Evolutionary conservation across 345 rosid genomes (phyloP).

Genomic region (Physaria fendleri): DNA sequence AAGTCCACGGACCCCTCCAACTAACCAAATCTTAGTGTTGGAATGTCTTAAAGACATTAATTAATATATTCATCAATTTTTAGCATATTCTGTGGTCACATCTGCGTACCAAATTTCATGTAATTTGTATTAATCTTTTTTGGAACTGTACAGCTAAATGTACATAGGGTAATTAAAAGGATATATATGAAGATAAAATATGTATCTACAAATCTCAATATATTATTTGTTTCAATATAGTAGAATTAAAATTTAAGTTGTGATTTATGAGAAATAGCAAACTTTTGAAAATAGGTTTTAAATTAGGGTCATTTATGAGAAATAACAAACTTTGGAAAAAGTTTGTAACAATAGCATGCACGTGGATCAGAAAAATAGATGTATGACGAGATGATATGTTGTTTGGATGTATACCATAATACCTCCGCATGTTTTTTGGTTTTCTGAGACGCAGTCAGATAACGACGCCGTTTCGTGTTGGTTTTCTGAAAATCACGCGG

Average conservation of each 20-base stretch:
- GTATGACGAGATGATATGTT: too few relatives aligned
- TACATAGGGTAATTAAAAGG: not conserved
- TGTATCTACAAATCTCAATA: not conserved
- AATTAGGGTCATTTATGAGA: too few relatives aligned
- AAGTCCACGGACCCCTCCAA: conserved; percentile 19
- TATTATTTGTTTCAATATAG: not conserved
- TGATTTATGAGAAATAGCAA: too few relatives aligned
- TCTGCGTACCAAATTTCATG: not conserved
- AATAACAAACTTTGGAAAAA: too few relatives aligned
- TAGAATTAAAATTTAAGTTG: conserved; percentile 1
- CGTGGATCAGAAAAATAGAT: too few relatives aligned
- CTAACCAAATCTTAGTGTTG: conserved; percentile 15
- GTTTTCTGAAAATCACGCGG: too few relatives aligned
- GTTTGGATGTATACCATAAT: too few relatives aligned
- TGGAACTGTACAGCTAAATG: not conserved
- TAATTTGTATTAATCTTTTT: not conserved
- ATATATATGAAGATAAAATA: not conserved
- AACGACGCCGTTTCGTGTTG: too few relatives aligned
- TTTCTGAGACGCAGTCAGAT: too few relatives aligned
- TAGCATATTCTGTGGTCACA: not conserved
- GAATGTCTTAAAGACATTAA: conserved; percentile 6
- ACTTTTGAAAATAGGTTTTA: too few relatives aligned
- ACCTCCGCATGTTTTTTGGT: too few relatives aligned
- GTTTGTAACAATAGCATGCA: too few relatives aligned
- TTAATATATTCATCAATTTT: not conserved